A percentile compares a stretch with the other conserved stretches of the same genome.
phyloP scores from a whole-genome alignment of 495 filamentous ascomycete species.

The Podospora didyma region DNA sequence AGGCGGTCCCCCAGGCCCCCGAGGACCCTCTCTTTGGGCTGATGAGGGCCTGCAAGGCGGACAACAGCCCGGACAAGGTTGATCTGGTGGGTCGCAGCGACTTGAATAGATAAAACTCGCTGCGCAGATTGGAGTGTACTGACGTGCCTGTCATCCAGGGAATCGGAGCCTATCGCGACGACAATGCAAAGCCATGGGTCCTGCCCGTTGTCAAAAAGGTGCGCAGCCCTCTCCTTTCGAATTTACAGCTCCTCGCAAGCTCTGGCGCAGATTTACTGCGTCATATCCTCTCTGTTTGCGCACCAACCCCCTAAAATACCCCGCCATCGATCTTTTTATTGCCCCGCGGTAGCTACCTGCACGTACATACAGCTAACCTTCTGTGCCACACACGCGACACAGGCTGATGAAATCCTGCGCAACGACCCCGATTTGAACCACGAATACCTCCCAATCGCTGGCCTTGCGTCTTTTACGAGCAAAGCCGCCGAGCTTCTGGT shows the following conservation, averaged over 20 bases:
- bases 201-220: slow-evolving; percentile 96
- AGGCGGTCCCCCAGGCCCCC: slow-evolving; percentile 82
- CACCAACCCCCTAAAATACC: too few species aligned
- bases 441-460: slow-evolving; percentile 97
- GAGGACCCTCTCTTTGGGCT: slow-evolving; percentile 95
- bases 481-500: slow-evolving; percentile 89
- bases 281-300: too few species aligned
- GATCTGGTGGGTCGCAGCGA: slow-evolving; percentile 55
- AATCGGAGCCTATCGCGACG: slow-evolving; percentile 92
- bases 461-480: slow-evolving; percentile 74
- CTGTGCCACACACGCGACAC: background rate
- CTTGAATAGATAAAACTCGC: background rate
- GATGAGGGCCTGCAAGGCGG: slow-evolving; percentile 81
- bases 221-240: slow-evolving; percentile 15
- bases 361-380: too few species aligned
- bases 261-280: background rate
- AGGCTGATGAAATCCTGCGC: slow-evolving; percentile 87
- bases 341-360: too few species aligned
- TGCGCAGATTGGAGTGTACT: background rate
- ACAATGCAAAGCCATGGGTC: slow-evolving; percentile 98
- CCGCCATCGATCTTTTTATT: too few species aligned
- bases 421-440: slow-evolving; percentile 90
- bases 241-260: background rate
- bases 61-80: slow-evolving; percentile 81
- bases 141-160: slow-evolving; percentile 41